Base-by-base conservation (phyloP, 768 basidiomycete genomes). In the Amanita muscaria region DNA sequence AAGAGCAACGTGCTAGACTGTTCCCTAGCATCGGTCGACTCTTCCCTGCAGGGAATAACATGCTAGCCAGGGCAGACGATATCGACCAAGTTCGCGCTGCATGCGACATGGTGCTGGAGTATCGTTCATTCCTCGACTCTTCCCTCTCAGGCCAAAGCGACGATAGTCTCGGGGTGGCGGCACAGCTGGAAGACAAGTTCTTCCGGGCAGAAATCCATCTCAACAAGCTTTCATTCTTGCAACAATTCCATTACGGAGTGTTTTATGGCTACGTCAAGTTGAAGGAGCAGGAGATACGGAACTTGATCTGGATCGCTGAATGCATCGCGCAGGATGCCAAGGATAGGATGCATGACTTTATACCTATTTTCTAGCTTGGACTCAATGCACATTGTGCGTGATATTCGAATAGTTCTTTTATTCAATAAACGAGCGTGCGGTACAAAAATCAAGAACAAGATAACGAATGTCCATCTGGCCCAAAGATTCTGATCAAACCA, bases 401-500 rank as follows among this genome's bases (percentile, higher is more conserved):
- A n/a, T n/a, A n/a, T n/a, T n/a, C n/a, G n/a, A n/a, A n/a, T n/a
- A n/a, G n/a, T n/a, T n/a, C n/a, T n/a, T n/a, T n/a, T n/a, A n/a
- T n/a, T n/a, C n/a, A n/a, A n/a, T n/a, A n/a, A n/a, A n/a, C n/a
- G n/a, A n/a, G n/a, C n/a, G n/a, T n/a, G n/a, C n/a, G n/a, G n/a
- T n/a, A n/a, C n/a, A n/a, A n/a, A n/a, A n/a, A n/a, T n/a, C n/a
- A n/a, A n/a, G n/a, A n/a, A n/a, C n/a, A n/a, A n/a, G n/a, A n/a
- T n/a, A n/a, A n/a, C n/a, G n/a, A n/a, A 98, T 68, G 1, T 92
- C 94, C 51, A 99, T 88, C 64, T 98, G 96, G 16, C 94, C 93
- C 10, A 99, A 72, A 1, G 96, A 57, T 99, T 99, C 66, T 98
- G 96, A 65, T 99, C 96, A 62, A 98, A 99, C 93, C 94, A 99